Percentiles rank a stretch among this genome's conserved stretches.
Conservation (phyloP, 2,329 filamentous ascomycete genomes). For the Neonectria sp. region DNA sequence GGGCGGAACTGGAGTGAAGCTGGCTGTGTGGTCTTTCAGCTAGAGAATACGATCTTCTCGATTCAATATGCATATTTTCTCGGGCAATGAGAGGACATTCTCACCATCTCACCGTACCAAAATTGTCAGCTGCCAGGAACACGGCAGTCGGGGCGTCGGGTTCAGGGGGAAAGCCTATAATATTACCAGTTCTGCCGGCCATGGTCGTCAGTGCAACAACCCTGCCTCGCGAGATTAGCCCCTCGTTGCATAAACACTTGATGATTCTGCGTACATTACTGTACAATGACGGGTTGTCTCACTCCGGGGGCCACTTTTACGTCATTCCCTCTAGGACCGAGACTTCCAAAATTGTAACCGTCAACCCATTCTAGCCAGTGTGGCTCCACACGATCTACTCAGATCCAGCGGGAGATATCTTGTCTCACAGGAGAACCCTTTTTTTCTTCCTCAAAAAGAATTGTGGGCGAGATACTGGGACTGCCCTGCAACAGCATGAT, state of each 20-base stretch:
- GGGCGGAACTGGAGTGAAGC: background rate
- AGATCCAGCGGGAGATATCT: background rate
- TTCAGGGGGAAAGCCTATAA: background rate
- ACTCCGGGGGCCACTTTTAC: background rate
- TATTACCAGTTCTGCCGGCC: background rate
- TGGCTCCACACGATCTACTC: background rate
- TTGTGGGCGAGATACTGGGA: background rate
- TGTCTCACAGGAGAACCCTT: background rate
- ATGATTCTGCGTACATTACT: background rate
- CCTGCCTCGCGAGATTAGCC: background rate
- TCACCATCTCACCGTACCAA: background rate
- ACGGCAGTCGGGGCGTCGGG: conserved; percentile 6
- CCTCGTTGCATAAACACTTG: background rate
- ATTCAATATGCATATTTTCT: conserved; percentile 6
- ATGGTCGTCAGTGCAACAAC: conserved; percentile 21
- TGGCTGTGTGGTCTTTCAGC: background rate
- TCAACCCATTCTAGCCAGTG: background rate
- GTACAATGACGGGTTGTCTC: background rate
- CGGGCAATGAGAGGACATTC: background rate
- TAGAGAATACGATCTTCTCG: conserved; percentile 13
- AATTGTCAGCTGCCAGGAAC: conserved; percentile 14
- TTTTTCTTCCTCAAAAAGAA: background rate
- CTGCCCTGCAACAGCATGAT: background rate
- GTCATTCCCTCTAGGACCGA: background rate
- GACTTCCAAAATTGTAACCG: background rate